Evolutionary conservation across 495 filamentous ascomycete species (phyloP), one percentile per base, ranked within the genome.

Genomic region (Aspergillus indologenus): DNA sequence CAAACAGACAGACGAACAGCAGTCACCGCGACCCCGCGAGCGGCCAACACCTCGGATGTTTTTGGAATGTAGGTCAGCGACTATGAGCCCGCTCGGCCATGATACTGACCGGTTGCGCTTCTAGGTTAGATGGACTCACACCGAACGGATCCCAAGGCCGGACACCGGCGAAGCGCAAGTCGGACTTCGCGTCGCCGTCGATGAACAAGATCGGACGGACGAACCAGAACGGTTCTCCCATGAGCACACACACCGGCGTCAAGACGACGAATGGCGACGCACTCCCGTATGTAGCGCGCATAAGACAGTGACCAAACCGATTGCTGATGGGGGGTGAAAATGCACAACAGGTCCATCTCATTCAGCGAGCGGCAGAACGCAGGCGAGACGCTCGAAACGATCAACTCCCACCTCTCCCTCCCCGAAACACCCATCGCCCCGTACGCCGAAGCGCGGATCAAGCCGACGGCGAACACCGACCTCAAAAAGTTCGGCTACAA

Each of bases 401-500:
- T 98, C 59, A 97, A 97, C 68, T 77, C 82, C 9, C 86, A 95
- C 50, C 76, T 97, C 17, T 73, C 81, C 15, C 68, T 79, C 7
- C 73, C 87, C n/a, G 88, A 91, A 58, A 77, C 86, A 0, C 90
- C 89, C 0, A 82, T 87, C 46, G 87, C 84, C 20, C 90, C 90
- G 1, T 86, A 83, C 60, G 61, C 82, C 3, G 90, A 94, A 67
- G 65, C 90, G 4, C 88, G 94, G 15, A 86, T 97, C 71, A 89
- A 85, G 66, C 81, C 94, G 5, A 90, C 83, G 2, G 87, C 89
- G 17, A 89, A 90, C 60, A 90, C 88, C 3, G 94, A 98, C 64
- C 77, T 89, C 53, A 91, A 90, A 67, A 97, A 96, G 66, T 88
- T 96, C 53, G 85, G 83, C 9, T 98, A 96, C 71, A 91, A 91